These are phyloP conservation scores for Penicillium turbatum DNA, from an alignment of 495 filamentous ascomycete genomes.

Conservation along the genomic window DNA sequence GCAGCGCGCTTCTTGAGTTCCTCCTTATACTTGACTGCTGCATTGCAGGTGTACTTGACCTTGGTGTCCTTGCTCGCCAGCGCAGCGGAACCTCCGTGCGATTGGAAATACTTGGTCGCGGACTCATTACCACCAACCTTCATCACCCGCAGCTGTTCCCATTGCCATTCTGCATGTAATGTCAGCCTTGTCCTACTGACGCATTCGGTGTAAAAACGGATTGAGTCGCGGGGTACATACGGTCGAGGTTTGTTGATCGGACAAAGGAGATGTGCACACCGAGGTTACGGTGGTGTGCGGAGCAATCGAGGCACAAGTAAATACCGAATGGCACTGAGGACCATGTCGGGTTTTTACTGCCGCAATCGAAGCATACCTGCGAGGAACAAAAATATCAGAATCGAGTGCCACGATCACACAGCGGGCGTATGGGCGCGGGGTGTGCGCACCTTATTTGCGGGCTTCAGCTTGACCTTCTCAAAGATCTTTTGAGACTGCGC, in stretches of 20 bases:
- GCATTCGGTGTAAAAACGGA: neutral
- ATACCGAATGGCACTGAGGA: conserved; percentile 96
- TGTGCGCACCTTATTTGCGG: conserved; percentile 80
- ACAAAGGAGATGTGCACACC: conserved; percentile 98
- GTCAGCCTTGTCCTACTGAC: conserved; percentile 15
- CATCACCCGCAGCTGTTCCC: conserved; percentile 97
- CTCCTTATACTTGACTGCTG: conserved; percentile 93
- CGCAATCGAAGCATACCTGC: conserved; percentile 96
- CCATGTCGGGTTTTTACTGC: conserved; percentile 96
- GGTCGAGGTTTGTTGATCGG: conserved; percentile 93
- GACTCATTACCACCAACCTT: conserved; percentile 98
- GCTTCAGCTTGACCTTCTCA: conserved; percentile 91
- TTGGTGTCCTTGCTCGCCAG: conserved; percentile 93
- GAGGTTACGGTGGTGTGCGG: conserved; percentile 84
- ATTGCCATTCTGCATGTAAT: conserved; percentile 81
- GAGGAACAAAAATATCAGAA: conserved; percentile 17
- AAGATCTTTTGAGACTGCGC: conserved; percentile 95
- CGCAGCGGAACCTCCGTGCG: conserved; percentile 88
- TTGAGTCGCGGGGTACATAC: conserved; percentile 53
- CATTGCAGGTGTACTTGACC: conserved; percentile 88
- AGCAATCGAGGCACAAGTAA: conserved; percentile 97
- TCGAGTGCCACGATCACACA: conserved; percentile 9
- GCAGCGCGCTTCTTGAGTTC: conserved; percentile 81
- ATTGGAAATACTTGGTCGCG: conserved; percentile 95
- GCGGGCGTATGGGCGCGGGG: conserved; percentile 18